A percentile compares a stretch with the other conserved stretches of the same genome.
These are phyloP conservation scores for Endothia cerciana DNA, from an alignment of 2,329 filamentous ascomycete genomes.

Conservation along the genomic window DNA sequence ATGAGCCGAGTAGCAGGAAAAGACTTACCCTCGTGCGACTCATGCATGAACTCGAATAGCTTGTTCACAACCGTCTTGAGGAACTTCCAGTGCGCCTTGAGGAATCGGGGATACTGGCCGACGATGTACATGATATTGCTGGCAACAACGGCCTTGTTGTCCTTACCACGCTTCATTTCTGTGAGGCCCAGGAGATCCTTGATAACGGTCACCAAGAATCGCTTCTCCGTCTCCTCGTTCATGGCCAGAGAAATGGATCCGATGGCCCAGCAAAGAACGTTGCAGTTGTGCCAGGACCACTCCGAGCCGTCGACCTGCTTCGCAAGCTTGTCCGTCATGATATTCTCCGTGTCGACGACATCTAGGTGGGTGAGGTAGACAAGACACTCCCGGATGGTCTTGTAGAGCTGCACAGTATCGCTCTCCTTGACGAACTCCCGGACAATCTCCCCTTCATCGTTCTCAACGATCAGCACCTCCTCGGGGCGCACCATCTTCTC, in stretches of 20 bases:
- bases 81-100: conserved; percentile 99
- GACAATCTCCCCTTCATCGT: conserved; percentile 98
- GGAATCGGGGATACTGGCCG: conserved; percentile 94
- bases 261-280: conserved; percentile 98
- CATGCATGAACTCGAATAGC: conserved; percentile 99
- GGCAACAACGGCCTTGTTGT: conserved; percentile 98
- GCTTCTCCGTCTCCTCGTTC: conserved; percentile 99
- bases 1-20: background rate
- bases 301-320: conserved; percentile 93
- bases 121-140: conserved; percentile 99
- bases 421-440: conserved; percentile 99
- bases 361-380: conserved; percentile 98
- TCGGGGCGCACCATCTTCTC: conserved; percentile 99
- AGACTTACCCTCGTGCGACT: conserved; percentile 88
- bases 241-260: conserved; percentile 98
- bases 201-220: conserved; percentile 97
- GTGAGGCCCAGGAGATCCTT: conserved; percentile 96
- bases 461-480: conserved; percentile 98
- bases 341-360: conserved; percentile 94
- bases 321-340: conserved; percentile 98
- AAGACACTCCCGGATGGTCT: conserved; percentile 95
- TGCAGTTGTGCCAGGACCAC: conserved; percentile 99
- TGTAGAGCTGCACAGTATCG: conserved; percentile 98
- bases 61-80: conserved; percentile 99
- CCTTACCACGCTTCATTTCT: conserved; percentile 98